Evolutionary conservation across 805 yeast species (phyloP).

Genomic region (Schwanniomyces pseudopolymorphus): DNA sequence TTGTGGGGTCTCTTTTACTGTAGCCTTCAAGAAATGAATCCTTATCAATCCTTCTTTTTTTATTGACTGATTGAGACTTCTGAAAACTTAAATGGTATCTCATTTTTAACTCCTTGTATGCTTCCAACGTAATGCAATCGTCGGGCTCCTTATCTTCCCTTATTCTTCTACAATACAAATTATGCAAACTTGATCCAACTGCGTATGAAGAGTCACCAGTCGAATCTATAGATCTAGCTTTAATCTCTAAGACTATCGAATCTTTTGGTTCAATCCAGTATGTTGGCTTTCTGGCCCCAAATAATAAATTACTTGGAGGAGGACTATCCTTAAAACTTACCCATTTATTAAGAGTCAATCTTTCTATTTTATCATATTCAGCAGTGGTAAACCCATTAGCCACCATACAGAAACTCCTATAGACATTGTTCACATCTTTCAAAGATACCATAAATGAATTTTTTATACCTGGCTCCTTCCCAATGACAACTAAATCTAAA

Average conservation of each 20-base stretch:
- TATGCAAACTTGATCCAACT: constrained; percentile 68
- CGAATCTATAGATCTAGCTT: constrained; percentile 69
- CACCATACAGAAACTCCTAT: constrained; percentile 70
- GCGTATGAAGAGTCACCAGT: constrained; percentile 49
- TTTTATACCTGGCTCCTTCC: constrained; percentile 72
- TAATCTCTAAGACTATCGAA: constrained; percentile 78
- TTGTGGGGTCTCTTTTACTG: constrained; percentile 10
- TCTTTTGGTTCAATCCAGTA: constrained; percentile 80
- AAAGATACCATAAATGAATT: constrained; percentile 75
- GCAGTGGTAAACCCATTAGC: constrained; percentile 79
- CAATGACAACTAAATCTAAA: constrained; percentile 76
- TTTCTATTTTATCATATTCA: constrained; percentile 60
- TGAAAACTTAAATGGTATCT: constrained; percentile 19
- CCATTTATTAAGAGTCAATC: constrained; percentile 65
- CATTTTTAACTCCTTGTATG: constrained; percentile 44
- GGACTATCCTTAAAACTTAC: constrained; percentile 30
- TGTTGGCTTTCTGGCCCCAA: constrained; percentile 63
- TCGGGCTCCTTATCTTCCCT: constrained; percentile 67
- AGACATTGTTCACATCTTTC: constrained; percentile 44
- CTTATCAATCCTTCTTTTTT: constrained; percentile 16
- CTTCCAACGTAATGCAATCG: constrained; percentile 54
- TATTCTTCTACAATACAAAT: constrained; percentile 68
- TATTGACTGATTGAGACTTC: constrained; percentile 30
- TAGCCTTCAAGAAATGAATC: constrained; percentile 10
- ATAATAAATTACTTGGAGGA: constrained; percentile 46